A percentile compares a stretch with the other conserved stretches of the same genome.
phyloP scores from a whole-genome alignment of 192 early-diverging fungal genomes.

The Lunasporangiospora selenospora region DNA sequence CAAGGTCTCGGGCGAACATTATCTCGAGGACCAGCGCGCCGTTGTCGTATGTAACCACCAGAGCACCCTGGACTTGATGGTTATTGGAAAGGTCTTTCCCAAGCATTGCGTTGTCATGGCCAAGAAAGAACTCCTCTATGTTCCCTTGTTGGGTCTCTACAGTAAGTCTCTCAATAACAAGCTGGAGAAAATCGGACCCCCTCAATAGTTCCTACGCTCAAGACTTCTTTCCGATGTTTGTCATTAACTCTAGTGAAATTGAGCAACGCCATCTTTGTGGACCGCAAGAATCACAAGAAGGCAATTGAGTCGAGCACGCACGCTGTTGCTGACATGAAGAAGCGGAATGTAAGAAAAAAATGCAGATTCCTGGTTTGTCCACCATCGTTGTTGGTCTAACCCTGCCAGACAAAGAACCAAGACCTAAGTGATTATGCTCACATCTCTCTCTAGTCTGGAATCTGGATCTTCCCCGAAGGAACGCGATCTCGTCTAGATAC shows the following conservation, averaged over 20 bases:
- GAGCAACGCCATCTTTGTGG: constrained; percentile 87
- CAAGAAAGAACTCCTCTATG: constrained; percentile 71
- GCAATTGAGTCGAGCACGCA: constrained; percentile 78
- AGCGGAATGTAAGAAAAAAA: constrained; percentile 62
- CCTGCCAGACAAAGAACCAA: too few species aligned
- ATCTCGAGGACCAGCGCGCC: constrained; percentile 62
- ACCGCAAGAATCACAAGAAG: constrained; percentile 79
- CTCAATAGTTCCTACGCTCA: too few species aligned
- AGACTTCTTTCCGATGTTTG: too few species aligned
- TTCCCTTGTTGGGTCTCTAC: constrained; percentile 79
- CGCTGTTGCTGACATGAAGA: constrained; percentile 77
- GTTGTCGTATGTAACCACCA: constrained; percentile 89
- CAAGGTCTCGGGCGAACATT: constrained; percentile 65
- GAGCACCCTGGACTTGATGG: constrained; percentile 75
- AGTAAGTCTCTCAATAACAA: too few species aligned
- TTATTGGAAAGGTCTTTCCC: constrained; percentile 71
- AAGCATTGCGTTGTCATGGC: constrained; percentile 70
- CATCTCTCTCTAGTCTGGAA: constrained; percentile 59
- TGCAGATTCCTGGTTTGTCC: too few species aligned
- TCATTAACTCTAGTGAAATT: constrained; percentile 62
- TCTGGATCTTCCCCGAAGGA: constrained; percentile 94
- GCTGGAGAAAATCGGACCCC: too few species aligned
- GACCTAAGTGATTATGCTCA: too few species aligned
- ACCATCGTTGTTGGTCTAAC: too few species aligned
- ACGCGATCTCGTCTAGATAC: constrained; percentile 79